Base-by-base conservation (phyloP, 495 filamentous ascomycete genomes). In the Penicillium dipodomyicola region DNA sequence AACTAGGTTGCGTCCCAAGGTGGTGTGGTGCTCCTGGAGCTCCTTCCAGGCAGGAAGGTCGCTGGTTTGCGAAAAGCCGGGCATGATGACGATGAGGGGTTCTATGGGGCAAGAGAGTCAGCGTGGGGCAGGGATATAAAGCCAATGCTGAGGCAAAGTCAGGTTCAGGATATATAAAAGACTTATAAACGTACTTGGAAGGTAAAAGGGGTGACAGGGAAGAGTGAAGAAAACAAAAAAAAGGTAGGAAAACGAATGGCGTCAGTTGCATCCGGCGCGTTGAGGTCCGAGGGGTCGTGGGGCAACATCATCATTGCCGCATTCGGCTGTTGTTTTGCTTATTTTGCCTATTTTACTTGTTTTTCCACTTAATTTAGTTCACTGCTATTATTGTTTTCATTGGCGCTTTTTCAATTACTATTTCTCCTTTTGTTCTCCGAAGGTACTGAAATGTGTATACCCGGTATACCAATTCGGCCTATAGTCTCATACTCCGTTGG, bases 1-100 rank as follows among this genome's bases (percentile, higher is more conserved):
- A 59, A 96, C 88, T 68, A 97, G 92, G 68, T 86, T 84, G 70
- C 89, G 89, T 54, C 91, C 92, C 32, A 94, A 82, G 40, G 79
- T 81, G 67, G 84, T 81, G 77, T 94, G 90, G 75, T 97, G 95
- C 60, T 88, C 80, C 77, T 95, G 87, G 70, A 97, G 90, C 65
- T 86, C 79, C 70, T 87, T 79, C 94, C 94, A 98, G 59, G 91
- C 85, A 48, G 84, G 74, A 54, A 96, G 84, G 49, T 91, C 86
- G 64, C 82, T 88, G 54, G 92, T 85, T 77, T 94, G 92, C 30
- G 84, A 72, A 74, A 89, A 90, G 66, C 66, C 74, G 56, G 80
- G 68, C 80, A 82, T 82, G 55, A 53, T 80, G 69, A 68, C 30
- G 44, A 58, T 56, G 52, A 49, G 45, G 46, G 46, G 53, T 46